Evolutionary conservation across 805 yeast species (phyloP).

Genomic region (Starmerella scarabaei): DNA sequence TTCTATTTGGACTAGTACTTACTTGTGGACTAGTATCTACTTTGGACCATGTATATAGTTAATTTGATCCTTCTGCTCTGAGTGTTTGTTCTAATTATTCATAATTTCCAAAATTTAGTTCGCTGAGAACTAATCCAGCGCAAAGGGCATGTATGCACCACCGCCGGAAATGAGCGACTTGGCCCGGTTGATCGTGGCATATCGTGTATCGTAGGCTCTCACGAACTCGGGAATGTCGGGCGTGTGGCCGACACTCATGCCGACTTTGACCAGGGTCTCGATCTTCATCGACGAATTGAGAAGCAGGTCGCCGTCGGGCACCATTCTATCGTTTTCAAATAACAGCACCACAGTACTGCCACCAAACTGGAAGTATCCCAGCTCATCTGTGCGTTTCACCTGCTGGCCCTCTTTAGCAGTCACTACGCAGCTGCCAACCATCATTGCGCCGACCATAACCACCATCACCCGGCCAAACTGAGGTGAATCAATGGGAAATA

Average conservation of each 20-base stretch:
- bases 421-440: constrained; percentile 85
- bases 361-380: constrained; percentile 93
- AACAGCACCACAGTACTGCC: constrained; percentile 75
- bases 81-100: no score
- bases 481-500: constrained; percentile 62
- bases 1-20: constrained; percentile 33
- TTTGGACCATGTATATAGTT: background rate
- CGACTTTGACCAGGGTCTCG: constrained; percentile 78
- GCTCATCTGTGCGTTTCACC: constrained; percentile 60
- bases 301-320: constrained; percentile 61
- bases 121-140: constrained; percentile 15
- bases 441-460: constrained; percentile 93
- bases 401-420: constrained; percentile 49
- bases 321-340: constrained; percentile 34
- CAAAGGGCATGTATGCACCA: constrained; percentile 24
- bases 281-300: constrained; percentile 48
- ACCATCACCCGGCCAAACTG: constrained; percentile 68
- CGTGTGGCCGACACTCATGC: constrained; percentile 79
- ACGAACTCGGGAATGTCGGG: constrained; percentile 19
- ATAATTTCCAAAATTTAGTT: no score
- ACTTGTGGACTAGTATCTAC: no score
- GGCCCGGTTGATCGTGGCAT: constrained; percentile 19
- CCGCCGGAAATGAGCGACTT: constrained; percentile 22
- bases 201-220: constrained; percentile 22
- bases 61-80: no score